A percentile compares a stretch with the other conserved stretches of the same genome.
phyloP scores from a whole-genome alignment of 352 stramenopile genomes.

The Phytopythium delawarense region DNA sequence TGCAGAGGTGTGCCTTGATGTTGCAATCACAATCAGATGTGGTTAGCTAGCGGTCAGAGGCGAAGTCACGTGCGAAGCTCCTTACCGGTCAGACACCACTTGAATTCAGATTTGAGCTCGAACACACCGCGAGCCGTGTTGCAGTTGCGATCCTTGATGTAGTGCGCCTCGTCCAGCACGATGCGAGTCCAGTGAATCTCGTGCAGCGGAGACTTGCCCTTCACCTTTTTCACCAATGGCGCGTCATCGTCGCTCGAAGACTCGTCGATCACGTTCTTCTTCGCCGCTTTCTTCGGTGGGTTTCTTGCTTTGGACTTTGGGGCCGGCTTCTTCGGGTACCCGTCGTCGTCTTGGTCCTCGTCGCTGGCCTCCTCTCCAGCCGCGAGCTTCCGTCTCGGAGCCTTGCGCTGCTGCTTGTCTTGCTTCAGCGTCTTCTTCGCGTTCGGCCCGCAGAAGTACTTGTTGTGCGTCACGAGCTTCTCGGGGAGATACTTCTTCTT shows the following conservation, averaged over 20 bases:
- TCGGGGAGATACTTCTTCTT: conserved; percentile 89
- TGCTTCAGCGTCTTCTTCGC: conserved; percentile 93
- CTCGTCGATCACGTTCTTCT: conserved; percentile 29
- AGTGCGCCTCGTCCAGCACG: conserved; percentile 95
- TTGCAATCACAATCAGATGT: background rate
- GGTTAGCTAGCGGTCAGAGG: background rate
- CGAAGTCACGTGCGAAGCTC: background rate
- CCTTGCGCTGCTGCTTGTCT: conserved; percentile 75
- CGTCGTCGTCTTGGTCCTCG: conserved; percentile 34
- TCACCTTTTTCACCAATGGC: conserved; percentile 26
- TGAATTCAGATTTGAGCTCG: conserved; percentile 93
- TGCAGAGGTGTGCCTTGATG: conserved; percentile 89
- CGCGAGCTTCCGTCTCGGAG: conserved; percentile 42
- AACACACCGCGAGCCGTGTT: conserved; percentile 98
- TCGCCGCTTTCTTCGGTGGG: conserved; percentile 16
- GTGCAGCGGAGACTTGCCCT: conserved; percentile 84
- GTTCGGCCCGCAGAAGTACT: conserved; percentile 98
- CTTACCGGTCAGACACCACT: conserved; percentile 97
- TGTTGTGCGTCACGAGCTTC: conserved; percentile 93
- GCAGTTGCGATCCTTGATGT: conserved; percentile 92
- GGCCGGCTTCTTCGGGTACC: conserved; percentile 50
- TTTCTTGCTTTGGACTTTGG: conserved; percentile 30
- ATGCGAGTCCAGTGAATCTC: conserved; percentile 96
- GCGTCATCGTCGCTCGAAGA: conserved; percentile 19
- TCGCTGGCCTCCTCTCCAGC: conserved; percentile 62